Evolutionary conservation across 345 rosid genomes (phyloP), one percentile per base, ranked within the genome.

Genomic region (Cardamine resedifolia): DNA sequence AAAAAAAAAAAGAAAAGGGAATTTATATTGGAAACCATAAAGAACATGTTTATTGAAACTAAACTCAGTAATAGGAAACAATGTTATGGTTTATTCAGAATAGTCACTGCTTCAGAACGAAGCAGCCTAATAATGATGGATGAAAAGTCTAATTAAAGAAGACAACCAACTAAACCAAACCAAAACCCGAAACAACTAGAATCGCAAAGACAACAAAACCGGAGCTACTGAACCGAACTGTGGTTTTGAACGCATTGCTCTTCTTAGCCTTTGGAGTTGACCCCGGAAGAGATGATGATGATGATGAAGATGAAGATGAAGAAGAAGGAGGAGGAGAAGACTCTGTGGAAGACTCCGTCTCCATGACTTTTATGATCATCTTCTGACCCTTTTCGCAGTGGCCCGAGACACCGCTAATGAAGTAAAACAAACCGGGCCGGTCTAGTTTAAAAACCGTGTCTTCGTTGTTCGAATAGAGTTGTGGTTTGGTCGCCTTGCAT

Each of bases 361-460:
- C 86, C 85, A 89, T 65, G 7, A 89, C 91, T 71, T 89, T 89
- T 30, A 87, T 72, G 83, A 86, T 87, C 90, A 86, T 82, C 79
- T 85, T 89, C 78, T 73, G 83, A 56, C 88, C 96, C 71, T 81
- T 73, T 71, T 81, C 80, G 23, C 90, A 86, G 41, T 88, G 93
- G 20, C 87, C 90, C 0, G 81, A 52, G 20, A 84, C 82, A 24
- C 90, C 90, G 24, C 95, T 85, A 14, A 88, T 81, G 75, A 88
- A 85, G 58, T 85, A 86, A 79, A 83, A 88, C 63, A 83, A 61
- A n/a, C 90, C 84, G 0, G 90, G 75, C 4, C 84, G 66, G 67
- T 84, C 85, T 39, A 88, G 49, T 11, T 44, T 77, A 69, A 77
- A 81, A 57, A 58, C 63, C 0, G 85, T 82, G 50, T 85, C 78